phyloP scores from a whole-genome alignment of 805 yeast species.

The Debaryomyces prosopidis region DNA sequence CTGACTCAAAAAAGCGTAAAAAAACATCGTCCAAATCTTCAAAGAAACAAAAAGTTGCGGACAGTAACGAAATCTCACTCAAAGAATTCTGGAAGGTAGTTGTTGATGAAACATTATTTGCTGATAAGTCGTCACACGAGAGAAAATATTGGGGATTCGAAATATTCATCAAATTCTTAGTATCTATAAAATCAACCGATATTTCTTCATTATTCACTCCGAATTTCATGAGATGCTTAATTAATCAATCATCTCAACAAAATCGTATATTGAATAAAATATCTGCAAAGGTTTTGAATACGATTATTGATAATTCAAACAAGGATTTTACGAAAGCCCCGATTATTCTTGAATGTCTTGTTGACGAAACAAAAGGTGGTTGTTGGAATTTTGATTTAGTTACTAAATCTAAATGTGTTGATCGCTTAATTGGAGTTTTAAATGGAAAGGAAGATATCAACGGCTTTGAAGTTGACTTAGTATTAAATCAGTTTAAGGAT shows the following conservation, averaged over 20 bases:
- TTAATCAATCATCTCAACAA: constrained; percentile 71
- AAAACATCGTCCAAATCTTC: constrained; percentile 24
- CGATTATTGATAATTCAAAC: constrained; percentile 40
- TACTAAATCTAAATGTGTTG: constrained; percentile 70
- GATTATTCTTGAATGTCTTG: constrained; percentile 23
- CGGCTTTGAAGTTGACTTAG: constrained; percentile 12
- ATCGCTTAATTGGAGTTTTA: constrained; percentile 30
- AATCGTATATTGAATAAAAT: constrained; percentile 68
- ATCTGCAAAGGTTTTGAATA: constrained; percentile 52
- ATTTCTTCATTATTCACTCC: constrained; percentile 48
- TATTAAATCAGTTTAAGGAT: constrained; percentile 19
- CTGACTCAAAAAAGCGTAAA: constrained; percentile 18
- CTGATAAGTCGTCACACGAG: constrained; percentile 77
- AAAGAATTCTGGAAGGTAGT: constrained; percentile 77
- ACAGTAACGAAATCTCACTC: constrained; percentile 22
- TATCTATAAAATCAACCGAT: constrained; percentile 14
- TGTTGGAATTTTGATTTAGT: constrained; percentile 72
- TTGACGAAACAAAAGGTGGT: constrained; percentile 43
- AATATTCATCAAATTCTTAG: constrained; percentile 55
- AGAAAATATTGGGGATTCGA: constrained; percentile 86
- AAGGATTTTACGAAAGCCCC: constrained; percentile 42
- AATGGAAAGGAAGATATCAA: constrained; percentile 19
- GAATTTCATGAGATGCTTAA: constrained; percentile 69
- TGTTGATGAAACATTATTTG: constrained; percentile 79
- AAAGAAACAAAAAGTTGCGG: constrained; percentile 14